These are phyloP conservation scores for Onygenales sp. DNA, from an alignment of 2,329 filamentous ascomycete genomes.

Conservation along the genomic window DNA sequence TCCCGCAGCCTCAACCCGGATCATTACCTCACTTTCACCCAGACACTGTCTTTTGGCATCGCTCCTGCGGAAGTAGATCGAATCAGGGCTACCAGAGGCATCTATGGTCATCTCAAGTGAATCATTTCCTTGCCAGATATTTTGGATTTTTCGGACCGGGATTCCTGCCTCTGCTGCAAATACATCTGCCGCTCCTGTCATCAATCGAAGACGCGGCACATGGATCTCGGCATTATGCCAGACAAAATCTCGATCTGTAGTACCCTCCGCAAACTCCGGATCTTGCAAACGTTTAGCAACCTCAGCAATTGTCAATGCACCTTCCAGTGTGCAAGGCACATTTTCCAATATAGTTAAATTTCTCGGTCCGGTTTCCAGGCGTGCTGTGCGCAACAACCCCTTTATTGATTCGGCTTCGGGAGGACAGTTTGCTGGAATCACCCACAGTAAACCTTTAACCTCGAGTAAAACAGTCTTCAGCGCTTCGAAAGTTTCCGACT, in stretches of 20 bases:
- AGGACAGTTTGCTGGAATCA: neutral
- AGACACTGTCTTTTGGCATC: neutral
- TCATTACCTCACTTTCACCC: conserved; percentile 10
- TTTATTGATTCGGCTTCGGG: neutral
- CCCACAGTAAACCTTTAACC: neutral
- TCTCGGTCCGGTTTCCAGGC: neutral
- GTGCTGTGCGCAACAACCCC: neutral
- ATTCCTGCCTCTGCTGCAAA: neutral
- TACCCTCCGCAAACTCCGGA: neutral
- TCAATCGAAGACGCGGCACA: neutral
- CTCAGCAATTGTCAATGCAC: conserved; percentile 27
- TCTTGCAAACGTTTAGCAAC: conserved; percentile 33
- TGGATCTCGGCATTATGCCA: neutral
- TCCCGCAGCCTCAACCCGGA: conserved; percentile 13
- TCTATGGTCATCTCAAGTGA: neutral
- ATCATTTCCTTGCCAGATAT: neutral
- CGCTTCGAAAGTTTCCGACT: neutral
- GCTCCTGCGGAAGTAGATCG: neutral
- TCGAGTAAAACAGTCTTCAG: neutral
- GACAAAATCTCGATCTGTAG: neutral
- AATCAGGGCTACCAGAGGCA: neutral
- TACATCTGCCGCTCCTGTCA: neutral
- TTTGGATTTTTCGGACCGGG: neutral
- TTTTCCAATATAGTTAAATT: neutral
- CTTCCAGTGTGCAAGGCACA: conserved; percentile 17